Percentiles rank a stretch among this genome's conserved stretches.
These are phyloP conservation scores for Escovopsis weberi DNA, from an alignment of 2,329 filamentous ascomycete species.

Conservation along the genomic window DNA sequence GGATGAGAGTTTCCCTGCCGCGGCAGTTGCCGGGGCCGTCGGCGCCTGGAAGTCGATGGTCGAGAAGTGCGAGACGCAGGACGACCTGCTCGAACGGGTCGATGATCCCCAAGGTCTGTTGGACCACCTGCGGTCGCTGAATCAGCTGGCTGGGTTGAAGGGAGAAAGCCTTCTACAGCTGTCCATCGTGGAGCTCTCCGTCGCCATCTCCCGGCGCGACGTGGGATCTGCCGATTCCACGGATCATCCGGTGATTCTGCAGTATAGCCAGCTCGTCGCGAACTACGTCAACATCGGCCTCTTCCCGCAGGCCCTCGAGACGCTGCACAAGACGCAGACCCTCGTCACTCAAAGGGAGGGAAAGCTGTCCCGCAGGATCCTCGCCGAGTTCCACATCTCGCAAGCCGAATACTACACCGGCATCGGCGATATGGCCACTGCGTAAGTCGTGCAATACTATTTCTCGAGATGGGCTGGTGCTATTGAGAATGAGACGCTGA, in stretches of 20 bases:
- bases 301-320: slow-evolving; percentile 32
- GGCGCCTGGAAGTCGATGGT: slow-evolving; percentile 30
- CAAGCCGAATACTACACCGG: slow-evolving; percentile 61
- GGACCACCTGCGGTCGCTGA: slow-evolving; percentile 33
- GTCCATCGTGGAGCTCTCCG: slow-evolving; percentile 31
- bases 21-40: slow-evolving; percentile 23
- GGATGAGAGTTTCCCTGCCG: slow-evolving; percentile 15
- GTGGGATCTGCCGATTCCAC: slow-evolving; percentile 14
- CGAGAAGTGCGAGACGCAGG: slow-evolving; percentile 21
- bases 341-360: slow-evolving; percentile 25
- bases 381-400: slow-evolving; percentile 48
- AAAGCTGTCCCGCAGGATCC: slow-evolving; percentile 21
- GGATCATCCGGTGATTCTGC: slow-evolving; percentile 27
- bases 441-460: slow-evolving; percentile 19
- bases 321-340: slow-evolving; percentile 43
- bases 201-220: slow-evolving; percentile 24
- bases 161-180: slow-evolving; percentile 34
- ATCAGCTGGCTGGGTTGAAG: slow-evolving; percentile 36
- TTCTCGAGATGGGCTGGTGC: no score
- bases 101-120: slow-evolving; percentile 36
- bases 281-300: slow-evolving; percentile 41
- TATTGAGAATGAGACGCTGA: neutral
- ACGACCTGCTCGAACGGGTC: slow-evolving; percentile 28
- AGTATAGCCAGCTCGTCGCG: slow-evolving; percentile 33
- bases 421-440: slow-evolving; percentile 50